Evolutionary conservation across 768 basidiomycete species (phyloP), one percentile per base, ranked within the genome.

Genomic region (Tricholoma saponaceum): DNA sequence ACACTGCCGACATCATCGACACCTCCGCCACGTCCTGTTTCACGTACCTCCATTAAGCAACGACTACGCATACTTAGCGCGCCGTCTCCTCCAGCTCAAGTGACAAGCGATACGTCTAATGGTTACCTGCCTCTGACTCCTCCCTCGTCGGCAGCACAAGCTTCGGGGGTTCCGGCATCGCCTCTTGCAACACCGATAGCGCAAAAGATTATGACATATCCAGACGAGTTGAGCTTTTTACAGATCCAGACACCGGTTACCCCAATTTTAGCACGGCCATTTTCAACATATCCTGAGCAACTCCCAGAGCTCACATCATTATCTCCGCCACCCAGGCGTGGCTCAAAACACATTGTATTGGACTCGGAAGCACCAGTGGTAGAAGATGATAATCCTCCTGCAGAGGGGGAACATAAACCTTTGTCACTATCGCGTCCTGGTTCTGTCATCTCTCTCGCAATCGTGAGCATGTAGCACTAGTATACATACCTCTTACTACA

Each of bases 1-100:
- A 47, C 71, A 4, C 37, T 64, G 14, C 67, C 66, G 44, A 54
- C 73, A 8, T 73, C 74, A 6, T 72, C 72, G 57, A 78, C 80
- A 0, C 79, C 80, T 4, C 81, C 83, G 18, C 68, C 61, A 54
- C 58, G 65, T 37, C 37, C 59, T 58, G 64, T 73, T 26, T 72
- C 76, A 5, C 70, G 74, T 46, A 61, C 78, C 2, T 83, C 84
- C 10, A 63, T 90, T 62, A 83, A 79, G 62, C 83, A 83, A 60
- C 86, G 89, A 32, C 64, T 89, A 54, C 84, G 89, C 52, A 83
- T 87, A 51, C 79, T 84, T 52, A 89, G 86, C 64, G 77, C 85
- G 3, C 86, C 86, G 22, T 70, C 84, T 9, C 51, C 68, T 14
- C 39, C 53, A 20, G 26, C n/a, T 26, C 30, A 14, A 18, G 9